phyloP scores from a whole-genome alignment of 192 early-diverging fungal genomes.

The Backusella psychrophila region DNA sequence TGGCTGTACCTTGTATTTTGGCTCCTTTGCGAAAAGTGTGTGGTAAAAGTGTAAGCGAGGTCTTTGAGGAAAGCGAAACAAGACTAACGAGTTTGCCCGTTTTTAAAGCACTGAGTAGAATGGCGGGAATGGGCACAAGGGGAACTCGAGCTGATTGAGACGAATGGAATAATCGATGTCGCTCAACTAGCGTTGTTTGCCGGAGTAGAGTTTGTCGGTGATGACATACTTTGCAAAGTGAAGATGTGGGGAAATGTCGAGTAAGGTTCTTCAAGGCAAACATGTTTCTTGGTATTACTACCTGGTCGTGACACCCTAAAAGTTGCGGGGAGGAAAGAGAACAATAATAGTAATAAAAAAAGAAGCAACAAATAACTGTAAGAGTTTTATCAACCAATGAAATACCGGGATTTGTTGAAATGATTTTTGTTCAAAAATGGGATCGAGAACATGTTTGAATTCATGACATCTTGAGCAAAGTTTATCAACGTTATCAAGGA shows the following conservation, averaged over 20 bases:
- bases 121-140: constrained; percentile 35
- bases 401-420: no score
- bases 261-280: background rate
- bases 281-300: constrained; percentile 7
- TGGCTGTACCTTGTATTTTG: constrained; percentile 8
- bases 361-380: no score
- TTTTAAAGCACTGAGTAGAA: constrained; percentile 24
- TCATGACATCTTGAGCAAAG: no score
- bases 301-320: constrained; percentile 8
- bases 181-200: background rate
- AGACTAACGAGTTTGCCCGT: constrained; percentile 36
- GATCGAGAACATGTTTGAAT: no score
- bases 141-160: constrained; percentile 13
- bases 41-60: constrained; percentile 34
- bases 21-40: constrained; percentile 23
- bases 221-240: background rate
- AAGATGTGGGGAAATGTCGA: background rate
- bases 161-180: constrained; percentile 29
- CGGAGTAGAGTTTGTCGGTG: background rate
- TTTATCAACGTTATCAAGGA: no score
- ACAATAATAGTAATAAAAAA: background rate
- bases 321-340: background rate
- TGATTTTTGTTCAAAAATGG: no score
- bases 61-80: constrained; percentile 35
- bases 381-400: no score